Conservation (phyloP, 805 yeast species). For the Pichia nakasei region DNA sequence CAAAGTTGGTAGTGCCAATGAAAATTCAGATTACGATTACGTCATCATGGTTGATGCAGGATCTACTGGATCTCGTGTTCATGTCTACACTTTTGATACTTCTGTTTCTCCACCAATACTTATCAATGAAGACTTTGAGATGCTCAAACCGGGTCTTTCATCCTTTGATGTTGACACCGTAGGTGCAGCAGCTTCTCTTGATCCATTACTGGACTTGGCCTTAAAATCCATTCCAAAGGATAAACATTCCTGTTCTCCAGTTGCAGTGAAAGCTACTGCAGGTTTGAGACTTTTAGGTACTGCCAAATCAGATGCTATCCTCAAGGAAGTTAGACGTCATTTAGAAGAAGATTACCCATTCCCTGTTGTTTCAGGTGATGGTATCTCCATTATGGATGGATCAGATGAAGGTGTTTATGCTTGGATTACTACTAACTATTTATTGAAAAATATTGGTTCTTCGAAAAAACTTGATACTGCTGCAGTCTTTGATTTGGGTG, state of each 20-base stretch:
- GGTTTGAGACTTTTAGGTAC: slow-evolving; percentile 84
- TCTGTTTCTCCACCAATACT: slow-evolving; percentile 80
- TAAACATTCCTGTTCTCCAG: slow-evolving; percentile 74
- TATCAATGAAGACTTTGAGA: slow-evolving; percentile 70
- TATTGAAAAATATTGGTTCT: slow-evolving; percentile 89
- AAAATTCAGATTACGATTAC: slow-evolving; percentile 37
- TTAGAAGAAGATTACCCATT: slow-evolving; percentile 80
- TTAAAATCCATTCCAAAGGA: slow-evolving; percentile 66
- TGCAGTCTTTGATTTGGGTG: slow-evolving; percentile 96
- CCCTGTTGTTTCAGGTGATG: slow-evolving; percentile 80
- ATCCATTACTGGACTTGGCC: slow-evolving; percentile 72
- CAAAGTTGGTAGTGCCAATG: neutral
- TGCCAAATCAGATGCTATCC: slow-evolving; percentile 59
- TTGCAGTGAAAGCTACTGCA: slow-evolving; percentile 97
- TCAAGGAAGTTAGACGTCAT: slow-evolving; percentile 67
- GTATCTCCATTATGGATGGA: slow-evolving; percentile 91
- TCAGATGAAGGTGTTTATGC: slow-evolving; percentile 97
- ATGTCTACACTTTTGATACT: slow-evolving; percentile 83
- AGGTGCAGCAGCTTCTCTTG: slow-evolving; percentile 88
- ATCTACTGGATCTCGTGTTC: slow-evolving; percentile 93
- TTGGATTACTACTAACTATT: slow-evolving; percentile 93
- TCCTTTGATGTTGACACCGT: slow-evolving; percentile 68
- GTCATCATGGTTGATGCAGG: slow-evolving; percentile 98
- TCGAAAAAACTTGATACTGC: slow-evolving; percentile 74
- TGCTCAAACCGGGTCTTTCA: slow-evolving; percentile 89